These are phyloP conservation scores for Epichloe scottii DNA, from an alignment of 2,329 filamentous ascomycete species.

Conservation along the genomic window DNA sequence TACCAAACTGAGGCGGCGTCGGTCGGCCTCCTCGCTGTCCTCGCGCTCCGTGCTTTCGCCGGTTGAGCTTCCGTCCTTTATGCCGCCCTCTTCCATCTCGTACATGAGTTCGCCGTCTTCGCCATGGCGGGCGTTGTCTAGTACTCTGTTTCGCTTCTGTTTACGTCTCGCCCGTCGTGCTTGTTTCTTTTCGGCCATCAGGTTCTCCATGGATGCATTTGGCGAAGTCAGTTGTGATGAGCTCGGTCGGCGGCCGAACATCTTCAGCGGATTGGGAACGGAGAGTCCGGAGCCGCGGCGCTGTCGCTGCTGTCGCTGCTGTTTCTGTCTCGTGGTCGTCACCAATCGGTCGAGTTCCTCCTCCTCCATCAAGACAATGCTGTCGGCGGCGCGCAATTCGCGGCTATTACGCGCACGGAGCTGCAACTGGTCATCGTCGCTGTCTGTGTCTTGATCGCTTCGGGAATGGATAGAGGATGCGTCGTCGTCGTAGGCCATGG, in stretches of 20 bases:
- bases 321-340: conserved; percentile 35
- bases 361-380: conserved; percentile 61
- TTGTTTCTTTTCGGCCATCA: conserved; percentile 36
- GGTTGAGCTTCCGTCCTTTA: conserved; percentile 53
- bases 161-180: conserved; percentile 36
- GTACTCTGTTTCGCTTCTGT: conserved; percentile 39
- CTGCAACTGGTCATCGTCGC: conserved; percentile 60
- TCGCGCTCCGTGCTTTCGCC: conserved; percentile 50
- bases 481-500: conserved; percentile 55
- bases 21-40: conserved; percentile 44
- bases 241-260: conserved; percentile 26
- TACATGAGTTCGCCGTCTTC: conserved; percentile 73
- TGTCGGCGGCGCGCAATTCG: conserved; percentile 58
- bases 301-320: conserved; percentile 40
- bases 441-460: conserved; percentile 63
- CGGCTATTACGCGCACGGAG: conserved; percentile 53
- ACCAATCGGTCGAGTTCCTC: conserved; percentile 56
- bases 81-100: conserved; percentile 75
- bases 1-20: conserved; percentile 36
- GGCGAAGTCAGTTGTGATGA: conserved; percentile 23
- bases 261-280: conserved; percentile 36
- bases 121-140: conserved; percentile 42
- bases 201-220: conserved; percentile 34
- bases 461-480: conserved; percentile 52
- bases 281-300: conserved; percentile 35